Evolutionary conservation across 2,329 filamentous ascomycete species (phyloP).

Genomic region (Neopestalotiopsis rosae): DNA sequence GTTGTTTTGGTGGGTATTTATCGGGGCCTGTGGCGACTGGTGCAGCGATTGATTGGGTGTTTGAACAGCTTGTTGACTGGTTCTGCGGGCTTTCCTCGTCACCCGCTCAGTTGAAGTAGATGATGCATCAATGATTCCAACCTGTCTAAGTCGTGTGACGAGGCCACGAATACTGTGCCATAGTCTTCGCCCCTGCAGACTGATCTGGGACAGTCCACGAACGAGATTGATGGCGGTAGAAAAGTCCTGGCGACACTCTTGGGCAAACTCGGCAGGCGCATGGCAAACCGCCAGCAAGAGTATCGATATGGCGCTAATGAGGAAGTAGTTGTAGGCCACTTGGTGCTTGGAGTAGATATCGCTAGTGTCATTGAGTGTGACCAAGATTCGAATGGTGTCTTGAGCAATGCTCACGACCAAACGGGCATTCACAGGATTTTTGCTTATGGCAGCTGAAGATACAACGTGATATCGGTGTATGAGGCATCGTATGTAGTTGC

Average conservation of each 20-base stretch:
- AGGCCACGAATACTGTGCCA: slow-evolving; percentile 14
- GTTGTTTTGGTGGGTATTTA: neutral
- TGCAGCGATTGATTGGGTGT: neutral
- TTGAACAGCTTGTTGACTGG: neutral
- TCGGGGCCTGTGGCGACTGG: neutral
- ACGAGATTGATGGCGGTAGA: slow-evolving; percentile 9
- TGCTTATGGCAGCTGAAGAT: neutral
- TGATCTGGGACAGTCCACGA: slow-evolving; percentile 7
- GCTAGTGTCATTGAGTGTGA: slow-evolving; percentile 5
- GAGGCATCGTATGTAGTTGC: slow-evolving; percentile 14
- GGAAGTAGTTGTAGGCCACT: slow-evolving; percentile 15
- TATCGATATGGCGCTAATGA: slow-evolving; percentile 12
- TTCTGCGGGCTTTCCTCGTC: neutral
- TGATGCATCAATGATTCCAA: neutral
- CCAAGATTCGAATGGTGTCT: slow-evolving; percentile 11
- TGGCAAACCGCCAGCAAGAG: slow-evolving; percentile 15
- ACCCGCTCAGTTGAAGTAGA: neutral
- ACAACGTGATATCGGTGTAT: slow-evolving; percentile 14
- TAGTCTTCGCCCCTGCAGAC: slow-evolving; percentile 6
- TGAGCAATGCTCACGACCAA: slow-evolving; percentile 12
- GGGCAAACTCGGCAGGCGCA: slow-evolving; percentile 7
- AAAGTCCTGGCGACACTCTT: slow-evolving; percentile 10
- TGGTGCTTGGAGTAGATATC: slow-evolving; percentile 12
- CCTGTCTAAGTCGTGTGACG: slow-evolving; percentile 2
- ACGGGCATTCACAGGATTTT: neutral